These are phyloP conservation scores for Stenocarpella maydis DNA, from an alignment of 2,329 filamentous ascomycete species.

Conservation along the genomic window DNA sequence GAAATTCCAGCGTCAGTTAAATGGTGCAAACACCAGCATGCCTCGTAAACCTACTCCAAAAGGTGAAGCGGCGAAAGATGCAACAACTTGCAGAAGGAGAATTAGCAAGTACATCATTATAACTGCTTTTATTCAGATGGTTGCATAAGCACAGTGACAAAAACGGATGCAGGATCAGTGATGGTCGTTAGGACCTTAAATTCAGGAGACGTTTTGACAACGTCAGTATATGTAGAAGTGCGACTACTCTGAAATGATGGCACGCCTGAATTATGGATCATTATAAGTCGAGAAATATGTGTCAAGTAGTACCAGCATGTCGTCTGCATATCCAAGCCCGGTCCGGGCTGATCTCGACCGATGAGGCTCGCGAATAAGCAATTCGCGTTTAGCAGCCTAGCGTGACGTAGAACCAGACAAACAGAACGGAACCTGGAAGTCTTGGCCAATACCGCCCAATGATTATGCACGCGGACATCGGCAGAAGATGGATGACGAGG, in stretches of 20 bases:
- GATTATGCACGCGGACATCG: background rate
- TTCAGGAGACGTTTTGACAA: background rate
- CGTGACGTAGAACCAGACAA: background rate
- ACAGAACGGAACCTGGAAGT: background rate
- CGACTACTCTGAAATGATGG: background rate
- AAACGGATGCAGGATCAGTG: too few relatives aligned
- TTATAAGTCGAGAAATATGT: background rate
- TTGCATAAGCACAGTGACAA: background rate
- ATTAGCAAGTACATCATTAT: background rate
- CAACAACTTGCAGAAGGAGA: background rate
- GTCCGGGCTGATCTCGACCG: constrained; percentile 4
- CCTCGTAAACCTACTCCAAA: constrained; percentile 12
- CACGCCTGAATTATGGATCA: background rate
- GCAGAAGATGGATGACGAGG: background rate
- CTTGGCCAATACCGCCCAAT: constrained; percentile 8
- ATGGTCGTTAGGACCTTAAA: too few relatives aligned
- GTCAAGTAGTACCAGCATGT: constrained; percentile 11
- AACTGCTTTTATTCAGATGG: background rate
- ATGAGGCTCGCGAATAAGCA: background rate
- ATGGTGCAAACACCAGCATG: background rate
- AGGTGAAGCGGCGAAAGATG: constrained; percentile 12
- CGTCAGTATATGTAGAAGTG: background rate
- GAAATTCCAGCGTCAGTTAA: background rate
- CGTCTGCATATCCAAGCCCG: constrained; percentile 12
- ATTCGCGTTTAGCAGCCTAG: background rate